These are phyloP conservation scores for Candida arabinofermentans DNA, from an alignment of 805 yeast species.

Conservation along the genomic window DNA sequence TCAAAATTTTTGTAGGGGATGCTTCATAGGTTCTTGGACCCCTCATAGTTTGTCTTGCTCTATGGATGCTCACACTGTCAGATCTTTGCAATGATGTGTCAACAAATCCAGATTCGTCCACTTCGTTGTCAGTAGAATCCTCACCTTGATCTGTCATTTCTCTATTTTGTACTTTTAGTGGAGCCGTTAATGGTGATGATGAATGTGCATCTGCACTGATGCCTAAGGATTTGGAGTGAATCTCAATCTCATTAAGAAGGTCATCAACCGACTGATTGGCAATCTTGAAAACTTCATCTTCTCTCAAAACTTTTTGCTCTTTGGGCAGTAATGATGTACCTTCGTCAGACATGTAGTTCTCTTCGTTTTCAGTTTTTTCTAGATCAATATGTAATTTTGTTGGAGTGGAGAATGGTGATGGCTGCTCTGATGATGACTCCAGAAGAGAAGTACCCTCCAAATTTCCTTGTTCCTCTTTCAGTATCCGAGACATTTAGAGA, in stretches of 20 bases:
- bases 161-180: conserved; percentile 9
- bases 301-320: neutral
- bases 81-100: conserved; percentile 12
- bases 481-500: too few species aligned
- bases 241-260: conserved; percentile 29
- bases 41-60: conserved; percentile 23
- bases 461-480: too few species aligned
- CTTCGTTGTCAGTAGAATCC: neutral
- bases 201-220: conserved; percentile 9
- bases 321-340: neutral
- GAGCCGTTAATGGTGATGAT: conserved; percentile 21
- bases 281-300: conserved; percentile 22
- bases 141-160: conserved; percentile 1
- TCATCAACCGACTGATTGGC: conserved; percentile 38
- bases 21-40: conserved; percentile 24
- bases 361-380: neutral
- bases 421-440: too few species aligned
- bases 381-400: neutral
- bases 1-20: conserved; percentile 26
- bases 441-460: too few species aligned
- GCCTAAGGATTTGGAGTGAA: conserved; percentile 10
- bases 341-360: neutral
- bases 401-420: neutral
- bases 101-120: conserved; percentile 4
- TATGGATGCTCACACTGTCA: conserved; percentile 17